These are phyloP conservation scores for Mycena albidolilacea DNA, from an alignment of 768 basidiomycete species.

Conservation along the genomic window DNA sequence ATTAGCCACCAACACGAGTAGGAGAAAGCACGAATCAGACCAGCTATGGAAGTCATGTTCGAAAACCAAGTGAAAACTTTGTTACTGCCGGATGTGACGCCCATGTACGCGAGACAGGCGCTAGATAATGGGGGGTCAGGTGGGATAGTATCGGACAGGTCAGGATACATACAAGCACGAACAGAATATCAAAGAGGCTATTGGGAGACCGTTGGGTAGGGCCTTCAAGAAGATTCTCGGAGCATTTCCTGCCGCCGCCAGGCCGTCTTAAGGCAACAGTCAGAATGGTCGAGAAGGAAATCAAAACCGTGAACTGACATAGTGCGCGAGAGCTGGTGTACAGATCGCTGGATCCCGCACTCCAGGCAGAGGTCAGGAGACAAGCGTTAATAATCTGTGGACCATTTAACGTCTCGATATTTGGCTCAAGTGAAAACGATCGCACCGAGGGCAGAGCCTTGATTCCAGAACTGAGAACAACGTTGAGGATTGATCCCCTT, in stretches of 20 bases:
- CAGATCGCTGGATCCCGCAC: constrained; percentile 90
- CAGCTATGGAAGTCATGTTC: constrained; percentile 78
- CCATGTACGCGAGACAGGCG: constrained; percentile 85
- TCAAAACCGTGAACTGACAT: constrained; percentile 62
- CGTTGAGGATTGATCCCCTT: too few relatives aligned
- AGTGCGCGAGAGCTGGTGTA: constrained; percentile 92
- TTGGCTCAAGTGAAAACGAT: neutral
- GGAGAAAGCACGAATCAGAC: constrained; percentile 50
- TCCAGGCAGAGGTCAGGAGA: constrained; percentile 92
- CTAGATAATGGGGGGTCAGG: neutral
- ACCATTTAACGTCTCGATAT: neutral
- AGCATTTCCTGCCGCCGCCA: constrained; percentile 85
- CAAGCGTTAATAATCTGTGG: constrained; percentile 83
- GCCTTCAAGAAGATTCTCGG: constrained; percentile 84
- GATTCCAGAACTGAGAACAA: constrained; percentile 79
- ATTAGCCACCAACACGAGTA: too few relatives aligned
- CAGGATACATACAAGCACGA: constrained; percentile 60
- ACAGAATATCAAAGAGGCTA: constrained; percentile 76
- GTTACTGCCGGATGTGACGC: constrained; percentile 71
- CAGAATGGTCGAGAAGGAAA: neutral
- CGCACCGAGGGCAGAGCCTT: constrained; percentile 84
- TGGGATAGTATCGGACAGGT: neutral
- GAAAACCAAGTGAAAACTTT: constrained; percentile 86
- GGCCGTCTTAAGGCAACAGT: constrained; percentile 69
- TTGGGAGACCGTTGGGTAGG: constrained; percentile 79